These are phyloP conservation scores for Apiospora rasikravindrae DNA, from an alignment of 2,329 filamentous ascomycete species.

Conservation along the genomic window DNA sequence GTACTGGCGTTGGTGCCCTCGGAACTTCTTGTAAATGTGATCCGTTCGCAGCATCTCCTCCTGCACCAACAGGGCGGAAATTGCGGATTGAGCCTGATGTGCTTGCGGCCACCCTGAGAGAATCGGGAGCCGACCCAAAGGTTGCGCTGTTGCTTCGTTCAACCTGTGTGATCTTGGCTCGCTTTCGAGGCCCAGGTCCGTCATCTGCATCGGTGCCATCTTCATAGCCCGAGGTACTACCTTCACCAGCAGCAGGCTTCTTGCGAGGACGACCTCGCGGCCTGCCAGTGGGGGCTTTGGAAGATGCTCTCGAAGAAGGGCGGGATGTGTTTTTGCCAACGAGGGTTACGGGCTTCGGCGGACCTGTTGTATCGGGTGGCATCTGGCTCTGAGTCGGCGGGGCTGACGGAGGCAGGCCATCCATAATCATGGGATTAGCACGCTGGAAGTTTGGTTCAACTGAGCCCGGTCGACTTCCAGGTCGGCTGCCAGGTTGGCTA, in stretches of 20 bases:
- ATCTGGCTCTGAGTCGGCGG: constrained; percentile 14
- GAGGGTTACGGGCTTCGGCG: not conserved
- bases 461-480: constrained; percentile 30
- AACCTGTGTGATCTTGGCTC: constrained; percentile 77
- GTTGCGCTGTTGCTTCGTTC: constrained; percentile 74
- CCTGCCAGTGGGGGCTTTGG: constrained; percentile 56
- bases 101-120: constrained; percentile 86
- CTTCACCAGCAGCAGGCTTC: constrained; percentile 53
- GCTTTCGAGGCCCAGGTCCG: constrained; percentile 67
- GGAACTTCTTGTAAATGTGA: constrained; percentile 74
- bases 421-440: constrained; percentile 10
- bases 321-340: not conserved
- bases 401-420: constrained; percentile 25
- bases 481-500: constrained; percentile 24
- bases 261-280: constrained; percentile 63
- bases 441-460: constrained; percentile 28
- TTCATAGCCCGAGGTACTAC: constrained; percentile 78
- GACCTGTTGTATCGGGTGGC: not conserved
- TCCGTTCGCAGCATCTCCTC: constrained; percentile 47
- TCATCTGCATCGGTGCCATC: constrained; percentile 67
- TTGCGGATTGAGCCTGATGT: constrained; percentile 86
- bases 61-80: constrained; percentile 73
- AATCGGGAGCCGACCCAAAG: constrained; percentile 77
- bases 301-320: constrained; percentile 65
- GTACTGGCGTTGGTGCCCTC: constrained; percentile 78